Evolutionary conservation across 768 basidiomycete species (phyloP), one percentile per base, ranked within the genome.

Genomic region (Mrakia blollopis): DNA sequence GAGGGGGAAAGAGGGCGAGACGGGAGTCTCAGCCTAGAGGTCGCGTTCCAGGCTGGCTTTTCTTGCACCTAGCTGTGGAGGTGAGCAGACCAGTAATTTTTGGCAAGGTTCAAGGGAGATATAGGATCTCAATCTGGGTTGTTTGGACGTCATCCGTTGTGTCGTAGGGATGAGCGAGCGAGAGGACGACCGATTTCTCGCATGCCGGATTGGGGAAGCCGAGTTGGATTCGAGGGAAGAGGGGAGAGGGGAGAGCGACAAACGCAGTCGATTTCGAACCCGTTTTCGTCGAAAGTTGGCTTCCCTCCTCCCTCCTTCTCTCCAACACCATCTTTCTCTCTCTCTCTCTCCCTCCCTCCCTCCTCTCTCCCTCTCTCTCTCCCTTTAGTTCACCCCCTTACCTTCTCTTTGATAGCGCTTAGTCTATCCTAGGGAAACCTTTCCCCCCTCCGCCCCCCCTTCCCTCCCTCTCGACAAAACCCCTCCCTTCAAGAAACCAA

Each of bases 351-450:
- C 30, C 47, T 63, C 54, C 39, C 50, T 41, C 32, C 35, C 67
- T 35, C 50, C 60, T 52, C 61, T 50, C 76, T 67, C 57, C 57
- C 44, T 52, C 72, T 76, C 44, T 61, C 50, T 69, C 21, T 69
- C 60, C 50, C 25, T 28, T 9, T 57, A 57, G 57, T 7, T 25
- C 28, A 57, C 57, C 57, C 23, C n/a, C n/a, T n/a, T n/a, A n/a
- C n/a, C 57, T 28, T 28, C 57, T 57, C 57, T 50, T 50, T 50
- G 47, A 50, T 50, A 50, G 47, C 47, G 47, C 47, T 21, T 50
- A 50, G 47, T 50, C 47, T 50, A 50, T 50, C 47, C 47, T 50
- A 50, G 47, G 47, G 47, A 50, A 50, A 9, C 47, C 47, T 50
- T 18, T 50, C 47, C 47, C 47, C 47, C 47, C 47, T 14, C 57